Conservation (phyloP, 371 early-diverging fungal species). For the Conidiobolus incongruus region DNA sequence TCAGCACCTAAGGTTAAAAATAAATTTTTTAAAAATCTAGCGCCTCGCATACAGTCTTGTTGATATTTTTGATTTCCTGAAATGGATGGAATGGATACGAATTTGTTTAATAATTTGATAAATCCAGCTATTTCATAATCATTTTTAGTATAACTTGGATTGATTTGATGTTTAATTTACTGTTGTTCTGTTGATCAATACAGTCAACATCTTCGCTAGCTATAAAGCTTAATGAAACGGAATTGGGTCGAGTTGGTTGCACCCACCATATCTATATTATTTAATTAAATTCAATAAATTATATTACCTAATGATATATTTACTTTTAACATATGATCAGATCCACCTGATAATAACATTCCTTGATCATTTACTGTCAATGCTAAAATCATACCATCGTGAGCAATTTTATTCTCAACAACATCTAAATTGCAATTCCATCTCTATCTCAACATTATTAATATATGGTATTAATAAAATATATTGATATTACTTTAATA, state of each 20-base stretch:
- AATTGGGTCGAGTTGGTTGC: neutral
- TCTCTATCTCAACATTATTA: conserved; percentile 9
- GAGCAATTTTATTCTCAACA: conserved; percentile 28
- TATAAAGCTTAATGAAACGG: neutral
- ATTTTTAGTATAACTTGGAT: conserved; percentile 7
- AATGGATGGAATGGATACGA: conserved; percentile 43
- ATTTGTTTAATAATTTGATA: conserved; percentile 30
- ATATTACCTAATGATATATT: neutral
- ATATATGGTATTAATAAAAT: neutral
- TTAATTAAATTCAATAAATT: neutral
- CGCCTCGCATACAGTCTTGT: conserved; percentile 53
- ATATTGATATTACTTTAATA: conserved; percentile 22
- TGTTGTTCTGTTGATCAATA: neutral
- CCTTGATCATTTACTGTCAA: conserved; percentile 25
- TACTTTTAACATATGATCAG: conserved; percentile 42
- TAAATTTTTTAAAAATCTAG: conserved; percentile 41
- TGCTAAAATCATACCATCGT: conserved; percentile 35
- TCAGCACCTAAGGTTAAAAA: conserved; percentile 51
- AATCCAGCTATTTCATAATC: no score
- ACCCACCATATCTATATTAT: conserved; percentile 1
- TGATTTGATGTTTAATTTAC: neutral
- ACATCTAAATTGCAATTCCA: conserved; percentile 50
- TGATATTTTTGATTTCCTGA: conserved; percentile 32
- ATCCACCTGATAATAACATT: conserved; percentile 37
- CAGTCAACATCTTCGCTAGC: neutral